phyloP scores from a whole-genome alignment of 768 basidiomycete genomes.

The Collybia sp. region DNA sequence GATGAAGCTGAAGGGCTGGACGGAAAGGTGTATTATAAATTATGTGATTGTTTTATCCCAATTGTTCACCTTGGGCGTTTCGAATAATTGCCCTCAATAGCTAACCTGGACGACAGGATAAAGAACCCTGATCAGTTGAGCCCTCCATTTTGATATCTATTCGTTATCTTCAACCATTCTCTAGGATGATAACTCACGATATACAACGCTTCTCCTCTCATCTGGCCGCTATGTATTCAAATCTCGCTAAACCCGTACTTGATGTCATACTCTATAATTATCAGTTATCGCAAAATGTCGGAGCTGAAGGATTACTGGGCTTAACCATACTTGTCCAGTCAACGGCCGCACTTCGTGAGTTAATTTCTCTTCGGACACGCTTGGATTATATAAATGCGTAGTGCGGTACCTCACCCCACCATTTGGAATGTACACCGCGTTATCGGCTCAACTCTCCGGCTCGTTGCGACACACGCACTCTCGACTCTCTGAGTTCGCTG shows the following conservation, averaged over 20 bases:
- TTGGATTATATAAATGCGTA: conserved; percentile 21
- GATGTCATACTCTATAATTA: conserved; percentile 96
- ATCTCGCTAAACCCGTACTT: conserved; percentile 88
- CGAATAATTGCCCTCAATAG: conserved; percentile 28
- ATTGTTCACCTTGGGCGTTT: background rate
- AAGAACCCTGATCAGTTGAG: conserved; percentile 91
- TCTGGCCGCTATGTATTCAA: conserved; percentile 90
- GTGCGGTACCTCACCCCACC: conserved; percentile 88
- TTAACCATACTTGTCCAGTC: conserved; percentile 83
- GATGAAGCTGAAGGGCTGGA: conserved; percentile 57
- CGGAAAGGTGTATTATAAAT: conserved; percentile 90
- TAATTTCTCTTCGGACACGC: background rate
- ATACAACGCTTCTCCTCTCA: conserved; percentile 90
- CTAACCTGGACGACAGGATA: conserved; percentile 92
- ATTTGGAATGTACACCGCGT: conserved; percentile 87
- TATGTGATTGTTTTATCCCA: conserved; percentile 46
- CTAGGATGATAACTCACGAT: conserved; percentile 92
- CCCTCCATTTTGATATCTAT: conserved; percentile 2
- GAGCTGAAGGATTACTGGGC: conserved; percentile 84
- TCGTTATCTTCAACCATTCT: conserved; percentile 1
- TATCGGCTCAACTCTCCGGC: conserved; percentile 84
- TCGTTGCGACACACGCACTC: conserved; percentile 91
- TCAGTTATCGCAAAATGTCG: conserved; percentile 89
- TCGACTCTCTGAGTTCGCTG: conserved; percentile 81
- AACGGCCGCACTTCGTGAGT: conserved; percentile 77